Evolutionary conservation across 108 stramenopile genomes (phyloP), one percentile per base, ranked within the genome.

Genomic region (Discostella stelligeroides): DNA sequence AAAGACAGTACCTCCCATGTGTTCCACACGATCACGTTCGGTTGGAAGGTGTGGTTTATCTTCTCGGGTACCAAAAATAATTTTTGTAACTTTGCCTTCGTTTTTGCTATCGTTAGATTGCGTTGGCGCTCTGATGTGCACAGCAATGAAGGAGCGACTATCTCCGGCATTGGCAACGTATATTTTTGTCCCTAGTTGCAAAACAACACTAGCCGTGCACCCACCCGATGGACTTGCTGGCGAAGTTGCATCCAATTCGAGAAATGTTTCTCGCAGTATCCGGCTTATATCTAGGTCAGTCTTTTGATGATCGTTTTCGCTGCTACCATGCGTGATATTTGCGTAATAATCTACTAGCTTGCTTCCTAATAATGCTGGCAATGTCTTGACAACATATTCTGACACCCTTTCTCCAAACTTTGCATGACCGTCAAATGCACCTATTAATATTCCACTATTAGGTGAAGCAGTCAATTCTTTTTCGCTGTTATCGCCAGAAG

Each of bases 401-500:
- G 86, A 87, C 1, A 91, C 89, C n/a, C 54, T 59, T 67, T 95
- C 91, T 42, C 94, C 94, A 20, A 48, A 58, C 28, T 57, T 54
- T 10, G 87, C 94, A 66, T 95, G 94, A 4, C 94, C 94, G 80
- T 95, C 94, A 79, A 92, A 95, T 23, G 88, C 85, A 11, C 89
- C 90, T 43, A 95, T 41, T 37, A 94, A 68, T 68, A 82, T 79
- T 30, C 70, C 70, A 9, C 61, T 43, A 7, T 50, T 67, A 34
- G 43, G 20, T 4, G 25, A 15, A 10, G 63, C 42, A 27, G n/a
- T 13, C 11, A 13, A 41, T 0, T 57, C 29, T 1, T 38, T 7
- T 13, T 41, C 43, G 14, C 28, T 24, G 23, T 24, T 46, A 12
- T 38, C 17, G 13, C 39, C 20, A 28, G 72, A 46, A 39, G 74